These are phyloP conservation scores for Pleurotus giganteus DNA, from an alignment of 768 basidiomycete species.

Conservation along the genomic window DNA sequence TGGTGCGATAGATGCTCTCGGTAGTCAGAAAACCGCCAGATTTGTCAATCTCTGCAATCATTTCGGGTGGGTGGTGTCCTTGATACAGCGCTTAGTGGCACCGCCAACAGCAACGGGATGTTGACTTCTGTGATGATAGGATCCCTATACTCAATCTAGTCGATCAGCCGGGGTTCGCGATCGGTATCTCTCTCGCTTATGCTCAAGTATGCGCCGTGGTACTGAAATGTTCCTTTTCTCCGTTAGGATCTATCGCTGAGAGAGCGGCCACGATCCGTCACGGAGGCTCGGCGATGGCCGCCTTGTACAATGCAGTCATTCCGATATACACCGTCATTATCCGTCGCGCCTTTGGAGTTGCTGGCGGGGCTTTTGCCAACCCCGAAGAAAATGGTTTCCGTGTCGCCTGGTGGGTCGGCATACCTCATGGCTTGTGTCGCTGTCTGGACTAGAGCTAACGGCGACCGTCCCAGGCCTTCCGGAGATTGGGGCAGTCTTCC, in stretches of 20 bases:
- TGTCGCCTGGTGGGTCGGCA: constrained; percentile 33
- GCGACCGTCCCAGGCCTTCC: constrained; percentile 28
- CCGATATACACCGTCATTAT: constrained; percentile 38
- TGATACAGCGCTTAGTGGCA: neutral
- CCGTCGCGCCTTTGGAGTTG: constrained; percentile 38
- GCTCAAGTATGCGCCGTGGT: neutral
- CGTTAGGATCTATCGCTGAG: constrained; percentile 31
- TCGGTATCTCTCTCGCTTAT: constrained; percentile 21
- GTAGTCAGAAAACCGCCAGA: constrained; percentile 36
- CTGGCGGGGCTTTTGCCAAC: constrained; percentile 36
- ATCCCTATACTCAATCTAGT: constrained; percentile 39
- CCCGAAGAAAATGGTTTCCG: constrained; percentile 31
- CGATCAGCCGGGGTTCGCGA: constrained; percentile 38
- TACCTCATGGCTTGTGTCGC: neutral
- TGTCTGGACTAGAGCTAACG: too few relatives aligned
- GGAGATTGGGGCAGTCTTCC: constrained; percentile 42
- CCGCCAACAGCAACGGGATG: neutral
- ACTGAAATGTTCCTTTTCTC: neutral
- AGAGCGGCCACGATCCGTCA: constrained; percentile 37
- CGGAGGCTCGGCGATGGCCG: constrained; percentile 34
- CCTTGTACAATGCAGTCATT: constrained; percentile 33
- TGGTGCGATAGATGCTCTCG: constrained; percentile 38
- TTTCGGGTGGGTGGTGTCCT: constrained; percentile 27
- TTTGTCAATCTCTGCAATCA: constrained; percentile 39
- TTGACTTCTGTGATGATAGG: constrained; percentile 15